Conservation (phyloP, 768 basidiomycete genomes). For the Neoboletus brunneissimus region DNA sequence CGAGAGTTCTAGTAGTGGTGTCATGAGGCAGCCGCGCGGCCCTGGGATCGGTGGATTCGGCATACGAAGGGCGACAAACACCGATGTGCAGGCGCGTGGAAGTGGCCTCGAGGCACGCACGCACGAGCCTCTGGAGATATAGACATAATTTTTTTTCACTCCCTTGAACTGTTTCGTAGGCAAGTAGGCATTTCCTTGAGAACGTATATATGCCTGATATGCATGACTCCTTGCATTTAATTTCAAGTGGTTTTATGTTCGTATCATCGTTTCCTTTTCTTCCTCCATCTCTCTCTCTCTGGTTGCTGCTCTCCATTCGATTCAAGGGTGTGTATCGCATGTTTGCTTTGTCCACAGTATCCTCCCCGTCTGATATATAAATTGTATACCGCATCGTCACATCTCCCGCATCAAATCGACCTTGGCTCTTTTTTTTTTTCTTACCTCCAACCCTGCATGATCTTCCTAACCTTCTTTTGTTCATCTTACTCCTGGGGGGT, state of each 20-base stretch:
- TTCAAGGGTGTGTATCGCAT: slow-evolving; percentile 13
- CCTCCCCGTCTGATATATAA: slow-evolving; percentile 14
- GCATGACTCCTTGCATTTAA: slow-evolving; percentile 26
- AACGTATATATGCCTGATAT: slow-evolving; percentile 26
- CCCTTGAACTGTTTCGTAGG: slow-evolving; percentile 10
- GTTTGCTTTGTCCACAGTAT: slow-evolving; percentile 5
- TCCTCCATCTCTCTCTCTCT: not conserved
- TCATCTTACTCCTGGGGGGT: not conserved
- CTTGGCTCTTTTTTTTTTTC: not conserved
- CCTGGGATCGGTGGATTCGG: slow-evolving; percentile 77
- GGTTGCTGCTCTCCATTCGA: slow-evolving; percentile 16
- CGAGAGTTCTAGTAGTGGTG: slow-evolving; percentile 42
- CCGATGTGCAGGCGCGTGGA: slow-evolving; percentile 50
- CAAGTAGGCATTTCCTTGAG: slow-evolving; percentile 18
- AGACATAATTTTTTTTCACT: slow-evolving; percentile 5
- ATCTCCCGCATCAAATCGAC: slow-evolving; percentile 14
- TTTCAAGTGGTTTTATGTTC: slow-evolving; percentile 14
- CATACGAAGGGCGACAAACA: slow-evolving; percentile 43
- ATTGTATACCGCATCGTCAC: slow-evolving; percentile 29
- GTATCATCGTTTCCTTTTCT: slow-evolving; percentile 1
- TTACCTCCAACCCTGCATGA: slow-evolving; percentile 2
- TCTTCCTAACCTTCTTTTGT: not conserved
- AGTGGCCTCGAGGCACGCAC: slow-evolving; percentile 76
- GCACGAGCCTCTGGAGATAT: slow-evolving; percentile 86
- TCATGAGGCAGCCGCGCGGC: slow-evolving; percentile 83